Evolutionary conservation across 2,329 filamentous ascomycete genomes (phyloP).

Genomic region (Aureobasidium sp.): DNA sequence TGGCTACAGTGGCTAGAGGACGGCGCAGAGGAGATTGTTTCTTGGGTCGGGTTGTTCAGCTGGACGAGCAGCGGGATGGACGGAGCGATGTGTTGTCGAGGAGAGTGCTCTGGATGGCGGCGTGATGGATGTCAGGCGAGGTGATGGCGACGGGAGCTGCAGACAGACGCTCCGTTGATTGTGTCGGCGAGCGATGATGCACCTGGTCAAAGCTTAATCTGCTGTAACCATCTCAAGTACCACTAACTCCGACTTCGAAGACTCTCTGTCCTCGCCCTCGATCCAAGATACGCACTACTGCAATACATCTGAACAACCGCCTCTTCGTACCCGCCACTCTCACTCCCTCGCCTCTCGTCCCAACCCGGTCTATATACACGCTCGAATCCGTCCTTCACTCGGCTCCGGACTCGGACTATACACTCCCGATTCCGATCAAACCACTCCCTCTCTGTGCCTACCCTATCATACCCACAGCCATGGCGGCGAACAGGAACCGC

Average conservation of each 20-base stretch:
- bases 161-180: neutral
- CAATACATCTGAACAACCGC: neutral
- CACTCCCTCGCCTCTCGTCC: neutral
- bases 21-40: neutral
- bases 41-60: neutral
- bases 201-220: neutral
- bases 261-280: neutral
- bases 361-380: neutral
- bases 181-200: neutral
- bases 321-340: no score
- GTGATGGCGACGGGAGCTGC: neutral
- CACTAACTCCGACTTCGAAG: neutral
- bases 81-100: no score
- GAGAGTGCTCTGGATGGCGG: no score
- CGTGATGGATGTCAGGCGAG: neutral
- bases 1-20: neutral
- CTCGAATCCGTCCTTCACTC: neutral
- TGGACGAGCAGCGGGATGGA: no score
- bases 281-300: no score
- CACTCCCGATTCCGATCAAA: neutral
- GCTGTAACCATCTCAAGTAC: neutral
- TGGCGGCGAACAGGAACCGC: constrained; percentile 50
- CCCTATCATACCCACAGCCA: constrained; percentile 2
- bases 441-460: neutral
- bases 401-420: constrained; percentile 9